Conservation (phyloP, 441 rosid genomes). For the Mallotus japonicus region DNA sequence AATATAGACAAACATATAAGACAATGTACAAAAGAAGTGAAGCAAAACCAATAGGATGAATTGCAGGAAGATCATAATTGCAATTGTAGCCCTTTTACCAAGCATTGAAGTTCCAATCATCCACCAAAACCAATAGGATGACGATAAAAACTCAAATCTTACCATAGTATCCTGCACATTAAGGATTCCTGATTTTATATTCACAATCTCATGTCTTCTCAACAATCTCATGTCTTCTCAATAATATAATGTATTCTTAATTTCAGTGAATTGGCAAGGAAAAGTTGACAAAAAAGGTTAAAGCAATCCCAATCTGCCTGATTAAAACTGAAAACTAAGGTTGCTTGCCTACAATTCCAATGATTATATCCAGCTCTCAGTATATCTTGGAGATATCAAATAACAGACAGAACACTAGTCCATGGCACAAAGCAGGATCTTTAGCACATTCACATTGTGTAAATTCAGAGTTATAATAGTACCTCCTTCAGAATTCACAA, state of each 20-base stretch:
- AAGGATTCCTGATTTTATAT: background rate
- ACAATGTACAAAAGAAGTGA: background rate
- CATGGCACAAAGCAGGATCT: background rate
- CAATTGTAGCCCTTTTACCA: background rate
- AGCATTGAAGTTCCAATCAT: background rate
- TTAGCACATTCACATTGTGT: background rate
- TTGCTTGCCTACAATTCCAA: background rate
- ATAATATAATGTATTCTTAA: background rate
- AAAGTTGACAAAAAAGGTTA: background rate
- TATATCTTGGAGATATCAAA: background rate
- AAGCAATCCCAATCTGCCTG: background rate
- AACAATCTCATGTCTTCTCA: background rate
- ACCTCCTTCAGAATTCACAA: constrained; percentile 92
- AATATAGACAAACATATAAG: background rate
- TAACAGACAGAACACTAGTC: background rate
- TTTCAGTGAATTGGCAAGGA: background rate
- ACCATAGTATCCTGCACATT: background rate
- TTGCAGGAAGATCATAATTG: background rate
- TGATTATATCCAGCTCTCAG: background rate
- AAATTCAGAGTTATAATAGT: constrained; percentile 1
- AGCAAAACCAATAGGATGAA: background rate
- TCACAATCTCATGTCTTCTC: too few relatives aligned
- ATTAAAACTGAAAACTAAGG: background rate
- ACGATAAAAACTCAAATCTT: background rate
- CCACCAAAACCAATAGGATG: background rate